Percentiles rank a stretch among this genome's conserved stretches.
phyloP scores from a whole-genome alignment of 2,329 filamentous ascomycete species.

The Whalleya microplaca region DNA sequence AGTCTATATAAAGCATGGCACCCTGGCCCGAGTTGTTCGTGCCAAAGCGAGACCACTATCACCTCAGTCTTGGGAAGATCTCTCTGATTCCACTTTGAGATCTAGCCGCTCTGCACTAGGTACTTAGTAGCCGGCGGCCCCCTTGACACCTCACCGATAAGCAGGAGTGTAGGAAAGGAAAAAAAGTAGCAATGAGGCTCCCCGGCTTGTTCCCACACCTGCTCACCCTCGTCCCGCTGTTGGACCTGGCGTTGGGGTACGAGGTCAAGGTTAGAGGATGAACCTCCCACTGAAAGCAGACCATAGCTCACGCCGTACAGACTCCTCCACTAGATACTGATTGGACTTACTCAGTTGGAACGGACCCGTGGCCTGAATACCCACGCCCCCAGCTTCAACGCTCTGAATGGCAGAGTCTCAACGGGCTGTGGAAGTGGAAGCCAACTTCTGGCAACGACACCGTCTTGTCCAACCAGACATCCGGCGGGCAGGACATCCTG shows the following conservation, averaged over 20 bases:
- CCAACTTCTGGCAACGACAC: slow-evolving; percentile 26
- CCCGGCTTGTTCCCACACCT: slow-evolving; percentile 16
- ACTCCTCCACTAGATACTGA: slow-evolving; percentile 51
- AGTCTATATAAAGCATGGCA: slow-evolving; percentile 18
- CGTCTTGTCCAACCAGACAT: slow-evolving; percentile 30
- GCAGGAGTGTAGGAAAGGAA: slow-evolving; percentile 3
- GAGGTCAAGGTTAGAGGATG: slow-evolving; percentile 24
- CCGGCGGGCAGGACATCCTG: slow-evolving; percentile 43
- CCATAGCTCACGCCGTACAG: slow-evolving; percentile 40
- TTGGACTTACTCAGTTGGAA: slow-evolving; percentile 57
- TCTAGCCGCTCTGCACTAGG: slow-evolving; percentile 3
- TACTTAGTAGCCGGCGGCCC: slow-evolving; percentile 4
- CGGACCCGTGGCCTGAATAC: slow-evolving; percentile 59
- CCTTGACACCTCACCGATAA: slow-evolving; percentile 4
- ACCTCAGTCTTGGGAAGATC: slow-evolving; percentile 8
- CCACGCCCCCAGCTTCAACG: slow-evolving; percentile 60
- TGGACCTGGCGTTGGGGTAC: slow-evolving; percentile 24
- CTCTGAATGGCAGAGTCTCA: slow-evolving; percentile 57
- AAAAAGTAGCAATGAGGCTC: slow-evolving; percentile 20
- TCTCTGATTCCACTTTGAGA: slow-evolving; percentile 6
- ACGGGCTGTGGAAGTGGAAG: slow-evolving; percentile 61
- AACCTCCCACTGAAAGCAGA: not conserved
- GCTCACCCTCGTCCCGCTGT: slow-evolving; percentile 16
- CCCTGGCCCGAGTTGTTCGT: not conserved
- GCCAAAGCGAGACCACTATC: slow-evolving; percentile 10